A percentile compares a stretch with the other conserved stretches of the same genome.
Conservation (phyloP, 495 filamentous ascomycete genomes). For the Aspergillus incahuasiensis region DNA sequence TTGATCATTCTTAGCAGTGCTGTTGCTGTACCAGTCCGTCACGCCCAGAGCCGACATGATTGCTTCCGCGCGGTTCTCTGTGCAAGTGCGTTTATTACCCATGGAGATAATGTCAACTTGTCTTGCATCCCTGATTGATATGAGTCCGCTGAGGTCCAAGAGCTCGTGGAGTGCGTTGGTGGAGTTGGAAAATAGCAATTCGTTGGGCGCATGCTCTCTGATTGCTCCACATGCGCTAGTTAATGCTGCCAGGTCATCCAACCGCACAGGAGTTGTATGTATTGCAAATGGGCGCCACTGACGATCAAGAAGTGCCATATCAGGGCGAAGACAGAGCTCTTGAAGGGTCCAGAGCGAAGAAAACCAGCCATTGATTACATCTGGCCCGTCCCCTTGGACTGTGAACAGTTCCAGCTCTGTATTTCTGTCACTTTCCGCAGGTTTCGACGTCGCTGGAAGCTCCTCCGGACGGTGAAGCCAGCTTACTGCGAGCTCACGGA, state of each 20-base stretch:
- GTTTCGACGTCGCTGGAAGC: neutral
- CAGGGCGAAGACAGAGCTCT: constrained; percentile 3
- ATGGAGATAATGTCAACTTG: neutral
- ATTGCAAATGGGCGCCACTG: constrained; percentile 1
- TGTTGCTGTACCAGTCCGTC: constrained; percentile 1
- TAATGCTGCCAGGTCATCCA: constrained; percentile 1
- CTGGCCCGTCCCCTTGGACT: neutral
- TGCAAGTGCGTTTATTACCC: neutral
- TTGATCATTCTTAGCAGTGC: neutral
- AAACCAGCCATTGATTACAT: neutral
- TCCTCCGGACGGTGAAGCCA: neutral
- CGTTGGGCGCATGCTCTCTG: no score
- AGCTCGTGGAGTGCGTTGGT: neutral
- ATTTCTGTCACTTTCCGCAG: neutral
- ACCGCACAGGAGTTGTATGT: neutral
- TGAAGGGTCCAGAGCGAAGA: neutral
- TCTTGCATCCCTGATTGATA: neutral
- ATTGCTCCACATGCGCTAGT: neutral
- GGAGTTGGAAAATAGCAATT: neutral
- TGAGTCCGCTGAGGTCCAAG: neutral
- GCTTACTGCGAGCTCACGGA: constrained; percentile 1
- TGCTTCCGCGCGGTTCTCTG: neutral
- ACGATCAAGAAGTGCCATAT: neutral
- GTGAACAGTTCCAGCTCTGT: neutral
- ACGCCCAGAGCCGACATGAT: neutral